A percentile compares a stretch with the other conserved stretches of the same genome.
Evolutionary conservation across 2,329 filamentous ascomycete species (phyloP).

Genomic region (Lasiodiplodia hormozganensis): DNA sequence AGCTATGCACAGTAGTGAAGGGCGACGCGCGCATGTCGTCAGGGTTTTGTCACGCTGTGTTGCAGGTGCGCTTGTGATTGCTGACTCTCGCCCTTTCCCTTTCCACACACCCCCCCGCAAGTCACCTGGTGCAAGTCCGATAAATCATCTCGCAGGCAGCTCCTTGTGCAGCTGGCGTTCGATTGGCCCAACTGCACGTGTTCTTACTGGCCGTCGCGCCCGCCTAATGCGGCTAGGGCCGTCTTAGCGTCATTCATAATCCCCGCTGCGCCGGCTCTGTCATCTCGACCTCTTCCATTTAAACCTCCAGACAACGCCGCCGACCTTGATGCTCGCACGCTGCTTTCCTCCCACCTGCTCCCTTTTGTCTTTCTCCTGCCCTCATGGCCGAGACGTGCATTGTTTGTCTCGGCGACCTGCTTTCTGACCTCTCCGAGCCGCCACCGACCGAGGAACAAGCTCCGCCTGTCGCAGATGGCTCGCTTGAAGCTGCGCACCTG

Average conservation of each 20-base stretch:
- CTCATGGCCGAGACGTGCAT: slow-evolving; percentile 73
- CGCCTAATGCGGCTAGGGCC: slow-evolving; percentile 18
- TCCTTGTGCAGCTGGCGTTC: slow-evolving; percentile 10
- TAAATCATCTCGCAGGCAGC: slow-evolving; percentile 19
- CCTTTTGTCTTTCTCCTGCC: slow-evolving; percentile 1
- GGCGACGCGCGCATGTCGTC: not conserved
- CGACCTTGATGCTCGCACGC: slow-evolving; percentile 24
- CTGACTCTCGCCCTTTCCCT: not conserved
- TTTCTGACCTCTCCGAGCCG: slow-evolving; percentile 50
- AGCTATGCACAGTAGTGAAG: not conserved
- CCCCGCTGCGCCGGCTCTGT: slow-evolving; percentile 21
- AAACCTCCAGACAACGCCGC: slow-evolving; percentile 20
- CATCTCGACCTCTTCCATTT: slow-evolving; percentile 36
- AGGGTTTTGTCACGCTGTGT: not conserved
- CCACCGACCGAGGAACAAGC: slow-evolving; percentile 45
- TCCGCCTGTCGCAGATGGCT: slow-evolving; percentile 27
- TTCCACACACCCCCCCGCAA: not conserved
- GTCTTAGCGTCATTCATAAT: slow-evolving; percentile 29
- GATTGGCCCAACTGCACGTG: slow-evolving; percentile 20
- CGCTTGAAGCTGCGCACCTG: slow-evolving; percentile 28
- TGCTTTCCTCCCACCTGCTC: slow-evolving; percentile 27
- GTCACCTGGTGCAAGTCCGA: not conserved
- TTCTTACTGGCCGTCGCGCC: slow-evolving; percentile 23
- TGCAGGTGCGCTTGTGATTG: slow-evolving; percentile 23
- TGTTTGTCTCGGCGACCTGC: slow-evolving; percentile 74